Evolutionary conservation across 2,329 filamentous ascomycete species (phyloP), one percentile per base, ranked within the genome.

Genomic region (Colletotrichum ledebouriae): DNA sequence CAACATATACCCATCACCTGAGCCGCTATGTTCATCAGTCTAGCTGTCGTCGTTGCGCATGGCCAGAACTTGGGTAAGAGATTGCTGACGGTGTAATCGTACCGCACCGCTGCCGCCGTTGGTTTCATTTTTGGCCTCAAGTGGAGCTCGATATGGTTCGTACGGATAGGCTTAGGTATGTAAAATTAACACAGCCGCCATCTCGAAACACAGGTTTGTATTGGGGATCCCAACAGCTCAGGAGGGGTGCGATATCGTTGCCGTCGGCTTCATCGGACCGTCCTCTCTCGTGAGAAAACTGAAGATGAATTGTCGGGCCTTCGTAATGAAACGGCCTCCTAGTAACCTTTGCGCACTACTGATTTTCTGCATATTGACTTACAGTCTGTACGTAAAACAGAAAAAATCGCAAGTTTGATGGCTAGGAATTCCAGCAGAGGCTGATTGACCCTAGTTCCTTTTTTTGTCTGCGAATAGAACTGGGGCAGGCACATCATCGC

Each of bases 191-290:
- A 65, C 46, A 15, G 62, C 56, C 13, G 56, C 56, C 62, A 65
- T 55, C 1, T 55, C 56, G 29, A 65, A 65, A 39, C 55, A 65
- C 1, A 65, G 47, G 6, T 55, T 46, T 0, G 56, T 65, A 34
- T 53, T 65, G n/a, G 62, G 62, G 3, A 65, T 41, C 0, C 56
- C 62, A 12, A 65, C 62, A 3, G 56, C 55, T 56, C 62, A 65
- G 1, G 62, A 60, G 2, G 56, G 56, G n/a, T 55, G 33, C 0
- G 56, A 65, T 2, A 65, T 60, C 3, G 33, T 22, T 0, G 56
- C 15, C 5, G 62, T 29, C 3, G 62, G 46, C 17, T 55, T 52
- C 3, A 65, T 33, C 1, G 62, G 22, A 6, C 62, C 62, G 5
- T 39, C 55, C 17, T 65, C 56, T 1, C 39, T 37, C 12, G 49